phyloP scores from a whole-genome alignment of 2,329 filamentous ascomycete species.

The Bipolaris cookei region DNA sequence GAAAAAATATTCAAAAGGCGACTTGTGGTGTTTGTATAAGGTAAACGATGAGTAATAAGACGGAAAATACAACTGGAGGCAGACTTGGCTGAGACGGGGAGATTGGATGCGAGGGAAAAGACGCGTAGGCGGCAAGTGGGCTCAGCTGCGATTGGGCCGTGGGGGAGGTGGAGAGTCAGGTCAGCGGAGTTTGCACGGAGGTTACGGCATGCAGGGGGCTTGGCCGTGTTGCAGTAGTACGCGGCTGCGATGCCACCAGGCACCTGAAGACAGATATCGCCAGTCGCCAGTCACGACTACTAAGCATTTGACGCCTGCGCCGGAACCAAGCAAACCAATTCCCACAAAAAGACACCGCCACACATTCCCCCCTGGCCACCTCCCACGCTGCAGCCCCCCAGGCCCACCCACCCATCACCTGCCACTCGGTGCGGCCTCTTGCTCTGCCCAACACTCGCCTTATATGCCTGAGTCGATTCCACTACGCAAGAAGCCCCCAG shows the following conservation, averaged over 20 bases:
- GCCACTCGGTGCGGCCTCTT: conserved; percentile 19
- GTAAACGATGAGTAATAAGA: not conserved
- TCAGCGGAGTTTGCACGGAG: conserved; percentile 9
- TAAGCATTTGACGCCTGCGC: not conserved
- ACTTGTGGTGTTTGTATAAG: not conserved
- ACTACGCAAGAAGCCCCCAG: conserved; percentile 37
- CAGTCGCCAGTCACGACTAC: conserved; percentile 2
- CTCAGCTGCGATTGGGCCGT: conserved; percentile 17
- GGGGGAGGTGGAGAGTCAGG: conserved; percentile 4
- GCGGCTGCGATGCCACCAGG: not conserved
- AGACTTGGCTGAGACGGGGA: not conserved
- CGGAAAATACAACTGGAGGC: not conserved
- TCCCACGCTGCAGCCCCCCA: conserved; percentile 14
- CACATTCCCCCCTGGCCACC: conserved; percentile 5
- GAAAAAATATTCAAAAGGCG: not conserved
- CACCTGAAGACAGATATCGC: conserved; percentile 19
- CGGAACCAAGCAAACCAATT: not conserved
- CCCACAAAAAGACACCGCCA: not conserved
- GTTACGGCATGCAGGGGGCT: conserved; percentile 21
- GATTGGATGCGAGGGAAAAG: not conserved
- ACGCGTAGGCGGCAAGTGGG: conserved; percentile 17
- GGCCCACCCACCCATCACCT: conserved; percentile 9
- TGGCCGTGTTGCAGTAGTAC: conserved; percentile 8
- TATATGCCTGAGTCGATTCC: conserved; percentile 49
- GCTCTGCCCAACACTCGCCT: conserved; percentile 32